These are phyloP conservation scores for Ichthyophonus hoferi DNA, from an alignment of 208 protist genomes.

Conservation along the genomic window DNA sequence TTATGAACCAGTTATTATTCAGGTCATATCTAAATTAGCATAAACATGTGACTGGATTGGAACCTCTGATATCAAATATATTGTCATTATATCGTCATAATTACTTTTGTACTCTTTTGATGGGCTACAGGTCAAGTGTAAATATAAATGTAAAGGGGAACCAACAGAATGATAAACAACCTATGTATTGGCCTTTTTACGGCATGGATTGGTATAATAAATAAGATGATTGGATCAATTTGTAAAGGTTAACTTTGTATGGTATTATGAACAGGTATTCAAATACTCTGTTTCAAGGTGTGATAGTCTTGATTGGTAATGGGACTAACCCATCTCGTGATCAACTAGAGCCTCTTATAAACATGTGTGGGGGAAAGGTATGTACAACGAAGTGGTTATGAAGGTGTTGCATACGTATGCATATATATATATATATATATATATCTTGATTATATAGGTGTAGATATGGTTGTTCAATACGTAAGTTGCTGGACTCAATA, in stretches of 20 bases:
- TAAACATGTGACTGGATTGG: background rate
- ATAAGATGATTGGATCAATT: background rate
- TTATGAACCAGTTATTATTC: background rate
- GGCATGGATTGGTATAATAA: background rate
- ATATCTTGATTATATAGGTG: background rate
- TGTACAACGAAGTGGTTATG: no score
- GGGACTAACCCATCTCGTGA: background rate
- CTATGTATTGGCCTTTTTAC: no score
- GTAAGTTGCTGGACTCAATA: no score
- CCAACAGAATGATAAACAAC: no score
- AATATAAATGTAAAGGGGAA: background rate
- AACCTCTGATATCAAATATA: no score
- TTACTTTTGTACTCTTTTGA: no score
- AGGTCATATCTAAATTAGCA: background rate
- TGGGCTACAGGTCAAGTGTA: background rate
- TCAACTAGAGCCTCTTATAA: background rate
- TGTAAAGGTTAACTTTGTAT: no score
- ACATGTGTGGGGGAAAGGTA: background rate
- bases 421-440: no score
- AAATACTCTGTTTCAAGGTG: background rate
- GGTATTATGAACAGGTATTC: background rate
- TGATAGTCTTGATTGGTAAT: background rate
- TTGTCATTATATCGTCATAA: no score
- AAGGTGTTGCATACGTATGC: no score
- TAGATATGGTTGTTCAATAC: no score